Evolutionary conservation across 2,329 filamentous ascomycete species (phyloP).

Genomic region (Aspergillus fijiensis): DNA sequence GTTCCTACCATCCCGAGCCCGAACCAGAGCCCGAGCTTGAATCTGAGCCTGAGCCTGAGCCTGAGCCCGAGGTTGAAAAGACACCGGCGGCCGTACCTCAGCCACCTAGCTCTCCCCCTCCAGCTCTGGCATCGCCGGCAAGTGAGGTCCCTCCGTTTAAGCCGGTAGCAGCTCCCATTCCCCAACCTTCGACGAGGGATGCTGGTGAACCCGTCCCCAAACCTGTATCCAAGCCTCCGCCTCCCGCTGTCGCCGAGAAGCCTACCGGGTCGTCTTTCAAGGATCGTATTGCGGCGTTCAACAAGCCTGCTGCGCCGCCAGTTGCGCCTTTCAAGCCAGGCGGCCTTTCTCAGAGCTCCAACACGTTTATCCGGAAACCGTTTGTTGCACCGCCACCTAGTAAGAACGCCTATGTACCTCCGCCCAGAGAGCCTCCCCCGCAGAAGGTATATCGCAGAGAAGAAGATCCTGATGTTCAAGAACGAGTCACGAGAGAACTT

Average conservation of each 20-base stretch:
- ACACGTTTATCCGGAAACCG: conserved; percentile 86
- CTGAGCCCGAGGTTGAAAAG: conserved; percentile 34
- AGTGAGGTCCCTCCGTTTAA: conserved; percentile 27
- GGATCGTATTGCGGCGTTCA: conserved; percentile 96
- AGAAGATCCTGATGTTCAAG: conserved; percentile 65
- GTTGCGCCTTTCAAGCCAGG: conserved; percentile 85
- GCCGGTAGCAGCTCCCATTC: conserved; percentile 28
- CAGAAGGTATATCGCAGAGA: conserved; percentile 81
- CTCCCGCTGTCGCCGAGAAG: conserved; percentile 68
- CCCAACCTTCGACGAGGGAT: conserved; percentile 26
- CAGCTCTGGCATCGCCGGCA: conserved; percentile 25
- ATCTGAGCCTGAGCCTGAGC: conserved; percentile 31
- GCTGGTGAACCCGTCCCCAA: conserved; percentile 44
- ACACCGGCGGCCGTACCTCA: conserved; percentile 26
- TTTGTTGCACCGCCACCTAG: conserved; percentile 95
- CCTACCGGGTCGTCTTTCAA: conserved; percentile 76
- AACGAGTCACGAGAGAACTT: conserved; percentile 35
- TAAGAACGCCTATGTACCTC: conserved; percentile 84
- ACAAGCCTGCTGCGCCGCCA: conserved; percentile 81
- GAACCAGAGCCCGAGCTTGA: conserved; percentile 21
- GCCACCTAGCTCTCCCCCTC: conserved; percentile 25
- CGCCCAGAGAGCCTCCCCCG: conserved; percentile 63
- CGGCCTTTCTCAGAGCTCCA: conserved; percentile 56
- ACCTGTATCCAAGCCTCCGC: conserved; percentile 58
- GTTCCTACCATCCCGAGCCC: not conserved